Evolutionary conservation across 345 rosid species (phyloP), one percentile per base, ranked within the genome.

Genomic region (Salix viminalis): DNA sequence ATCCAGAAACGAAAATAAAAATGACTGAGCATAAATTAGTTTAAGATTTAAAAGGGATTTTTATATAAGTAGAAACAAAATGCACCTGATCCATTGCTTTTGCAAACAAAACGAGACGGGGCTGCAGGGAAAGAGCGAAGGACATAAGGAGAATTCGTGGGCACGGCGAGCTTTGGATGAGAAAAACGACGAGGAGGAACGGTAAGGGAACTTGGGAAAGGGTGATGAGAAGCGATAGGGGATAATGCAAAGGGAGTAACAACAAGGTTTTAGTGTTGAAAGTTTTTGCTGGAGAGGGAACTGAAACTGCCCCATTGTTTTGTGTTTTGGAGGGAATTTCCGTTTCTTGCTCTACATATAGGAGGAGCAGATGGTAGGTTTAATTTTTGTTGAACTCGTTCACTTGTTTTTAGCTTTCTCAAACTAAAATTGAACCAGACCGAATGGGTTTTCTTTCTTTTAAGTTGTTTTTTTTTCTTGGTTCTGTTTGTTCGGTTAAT

Each of bases 221-320:
- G 19, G 18, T 0, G 8, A 61, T 14, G 56, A 58, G 74, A 76
- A 79, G 85, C 56, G 32, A 76, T 48, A n/a, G 80, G 74, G 72
- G 66, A 44, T 64, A 12, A 52, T 10, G 48, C 42, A 61, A 54
- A 37, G 0, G 0, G 84, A 28, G 30, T 7, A 14, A 66, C 15
- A 61, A 8, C 15, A 61, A 15, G 78, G 83, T 28, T 72, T 82
- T 46, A 39, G 65, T 5, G 73, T 13, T 13, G 77, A 21, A 14
- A 26, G 41, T 39, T 50, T 50, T 50, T 24, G 77, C 28, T 79
- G 86, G 60, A 78, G 32, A 79, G 75, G 86, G 65, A 78, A 39
- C 81, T 34, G 85, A 74, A 82, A 67, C 64, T 74, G 86, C 74
- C 75, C 71, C 86, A 83, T 84, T 8, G 3, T 46, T 71, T 58